Evolutionary conservation across 2,329 filamentous ascomycete species (phyloP).

Genomic region (Curvularia sp.): DNA sequence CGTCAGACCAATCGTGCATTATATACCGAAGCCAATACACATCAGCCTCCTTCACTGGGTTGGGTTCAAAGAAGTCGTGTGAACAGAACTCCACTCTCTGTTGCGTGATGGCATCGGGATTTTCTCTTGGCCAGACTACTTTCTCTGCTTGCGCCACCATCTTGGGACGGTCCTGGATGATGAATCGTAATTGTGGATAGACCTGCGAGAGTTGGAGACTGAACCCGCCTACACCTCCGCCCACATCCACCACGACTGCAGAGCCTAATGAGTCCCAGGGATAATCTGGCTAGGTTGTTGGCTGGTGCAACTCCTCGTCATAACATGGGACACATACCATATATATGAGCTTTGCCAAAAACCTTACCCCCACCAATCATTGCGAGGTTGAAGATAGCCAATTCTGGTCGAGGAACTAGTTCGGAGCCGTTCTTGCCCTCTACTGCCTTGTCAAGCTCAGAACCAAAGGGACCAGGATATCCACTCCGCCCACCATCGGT

Average conservation of each 20-base stretch:
- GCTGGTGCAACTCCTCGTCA: background rate
- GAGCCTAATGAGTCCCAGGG: constrained; percentile 11
- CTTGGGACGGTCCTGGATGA: constrained; percentile 27
- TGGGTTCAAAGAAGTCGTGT: constrained; percentile 45
- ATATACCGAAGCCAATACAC: constrained; percentile 46
- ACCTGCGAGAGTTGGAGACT: constrained; percentile 8
- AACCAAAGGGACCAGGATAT: constrained; percentile 39
- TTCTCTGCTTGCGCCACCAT: background rate
- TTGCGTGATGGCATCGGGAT: background rate
- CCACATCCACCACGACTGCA: constrained; percentile 41
- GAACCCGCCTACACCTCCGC: constrained; percentile 43
- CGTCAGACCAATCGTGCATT: constrained; percentile 45
- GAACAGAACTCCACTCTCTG: constrained; percentile 28
- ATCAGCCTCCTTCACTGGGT: constrained; percentile 39
- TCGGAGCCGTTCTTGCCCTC: constrained; percentile 10
- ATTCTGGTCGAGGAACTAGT: constrained; percentile 30
- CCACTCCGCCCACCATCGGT: background rate
- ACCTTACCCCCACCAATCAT: constrained; percentile 42
- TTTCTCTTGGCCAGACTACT: background rate
- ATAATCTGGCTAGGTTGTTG: background rate
- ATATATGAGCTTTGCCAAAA: constrained; percentile 35
- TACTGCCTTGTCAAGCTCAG: constrained; percentile 16
- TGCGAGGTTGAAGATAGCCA: constrained; percentile 33
- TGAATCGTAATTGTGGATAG: background rate
- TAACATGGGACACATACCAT: constrained; percentile 23